A percentile compares a stretch with the other conserved stretches of the same genome.
phyloP scores from a whole-genome alignment of 169 alveolate genomes.

The Perkinsus marinus region DNA sequence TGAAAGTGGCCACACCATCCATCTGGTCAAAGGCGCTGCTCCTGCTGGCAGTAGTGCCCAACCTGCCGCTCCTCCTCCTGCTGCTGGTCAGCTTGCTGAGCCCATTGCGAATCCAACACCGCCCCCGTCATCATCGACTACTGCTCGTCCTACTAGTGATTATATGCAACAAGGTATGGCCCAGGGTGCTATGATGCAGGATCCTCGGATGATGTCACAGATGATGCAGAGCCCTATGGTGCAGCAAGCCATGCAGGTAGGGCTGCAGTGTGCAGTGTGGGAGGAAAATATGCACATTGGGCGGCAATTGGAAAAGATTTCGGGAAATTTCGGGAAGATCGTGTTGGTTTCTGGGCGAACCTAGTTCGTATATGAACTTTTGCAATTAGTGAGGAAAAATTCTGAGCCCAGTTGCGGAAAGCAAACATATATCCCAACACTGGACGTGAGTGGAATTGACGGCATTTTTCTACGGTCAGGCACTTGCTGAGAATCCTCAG shows the following conservation, averaged over 20 bases:
- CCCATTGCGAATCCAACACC: no score
- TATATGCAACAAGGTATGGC: constrained; percentile 1
- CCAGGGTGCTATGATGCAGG: constrained; percentile 9
- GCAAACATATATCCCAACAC: no score
- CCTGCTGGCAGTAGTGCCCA: constrained; percentile 22
- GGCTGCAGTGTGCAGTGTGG: background rate
- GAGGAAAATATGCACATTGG: no score
- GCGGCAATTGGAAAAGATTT: no score
- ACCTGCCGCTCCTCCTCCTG: background rate
- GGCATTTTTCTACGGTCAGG: background rate
- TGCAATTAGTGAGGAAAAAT: no score
- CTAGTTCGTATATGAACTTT: no score
- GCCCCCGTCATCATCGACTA: no score
- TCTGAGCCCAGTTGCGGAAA: no score
- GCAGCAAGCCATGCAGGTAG: constrained; percentile 44
- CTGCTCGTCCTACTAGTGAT: constrained; percentile 7
- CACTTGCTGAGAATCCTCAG: constrained; percentile 13
- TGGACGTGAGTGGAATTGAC: background rate
- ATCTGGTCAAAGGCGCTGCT: constrained; percentile 66
- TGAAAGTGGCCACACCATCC: constrained; percentile 71
- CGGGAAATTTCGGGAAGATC: no score
- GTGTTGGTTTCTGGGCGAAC: no score
- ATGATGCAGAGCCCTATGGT: constrained; percentile 52
- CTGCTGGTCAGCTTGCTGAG: constrained; percentile 1
- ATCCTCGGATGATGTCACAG: constrained; percentile 30